A percentile compares a stretch with the other conserved stretches of the same genome.
phyloP scores from a whole-genome alignment of 2,329 filamentous ascomycete genomes.

The Sarocladium strictum region DNA sequence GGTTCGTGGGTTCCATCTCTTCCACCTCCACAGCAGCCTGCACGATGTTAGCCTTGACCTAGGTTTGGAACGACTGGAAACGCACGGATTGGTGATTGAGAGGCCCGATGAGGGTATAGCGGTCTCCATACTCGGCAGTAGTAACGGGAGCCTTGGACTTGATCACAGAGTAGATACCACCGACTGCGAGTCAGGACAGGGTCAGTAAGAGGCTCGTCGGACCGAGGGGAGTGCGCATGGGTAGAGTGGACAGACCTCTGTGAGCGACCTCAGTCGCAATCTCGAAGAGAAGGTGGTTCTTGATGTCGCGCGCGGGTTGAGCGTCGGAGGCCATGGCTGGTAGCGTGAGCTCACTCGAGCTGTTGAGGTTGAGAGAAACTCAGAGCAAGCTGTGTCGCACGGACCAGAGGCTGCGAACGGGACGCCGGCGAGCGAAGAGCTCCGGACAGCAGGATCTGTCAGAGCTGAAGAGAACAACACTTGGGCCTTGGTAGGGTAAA shows the following conservation, averaged over 20 bases:
- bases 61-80: constrained; percentile 8
- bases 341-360: constrained; percentile 11
- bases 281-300: constrained; percentile 95
- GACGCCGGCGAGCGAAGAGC: background rate
- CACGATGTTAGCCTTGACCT: constrained; percentile 1
- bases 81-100: constrained; percentile 84
- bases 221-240: background rate
- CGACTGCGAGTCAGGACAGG: constrained; percentile 53
- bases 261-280: constrained; percentile 96
- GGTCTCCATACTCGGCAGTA: constrained; percentile 95
- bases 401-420: background rate
- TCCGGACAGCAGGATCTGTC: background rate
- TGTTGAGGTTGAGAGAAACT: constrained; percentile 9
- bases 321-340: constrained; percentile 41
- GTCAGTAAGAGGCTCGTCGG: constrained; percentile 7
- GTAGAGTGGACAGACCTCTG: constrained; percentile 59
- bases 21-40: constrained; percentile 98
- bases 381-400: constrained; percentile 11
- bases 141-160: constrained; percentile 99
- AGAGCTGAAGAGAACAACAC: constrained; percentile 2
- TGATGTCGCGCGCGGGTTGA: constrained; percentile 63
- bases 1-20: constrained; percentile 77
- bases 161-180: constrained; percentile 97
- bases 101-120: constrained; percentile 91
- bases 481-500: constrained; percentile 7